These are phyloP conservation scores for Dissophora ornata DNA, from an alignment of 192 early-diverging fungal genomes.

Conservation along the genomic window DNA sequence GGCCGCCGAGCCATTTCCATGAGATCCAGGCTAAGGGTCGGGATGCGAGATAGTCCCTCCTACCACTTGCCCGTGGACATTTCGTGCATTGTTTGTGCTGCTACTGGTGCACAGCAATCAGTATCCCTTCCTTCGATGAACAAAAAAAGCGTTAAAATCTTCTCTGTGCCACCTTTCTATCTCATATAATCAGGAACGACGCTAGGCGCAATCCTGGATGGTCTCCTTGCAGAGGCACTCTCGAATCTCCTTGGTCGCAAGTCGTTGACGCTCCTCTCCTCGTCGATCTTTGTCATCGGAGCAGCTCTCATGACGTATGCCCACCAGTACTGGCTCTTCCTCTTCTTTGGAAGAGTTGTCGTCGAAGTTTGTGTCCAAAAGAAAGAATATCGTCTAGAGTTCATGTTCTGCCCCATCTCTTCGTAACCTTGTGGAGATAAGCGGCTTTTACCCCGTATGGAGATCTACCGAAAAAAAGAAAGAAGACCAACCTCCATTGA, in stretches of 20 bases:
- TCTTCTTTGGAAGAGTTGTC: constrained; percentile 63
- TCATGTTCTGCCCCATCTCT: too few relatives aligned
- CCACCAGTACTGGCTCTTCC: constrained; percentile 55
- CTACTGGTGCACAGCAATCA: too few relatives aligned
- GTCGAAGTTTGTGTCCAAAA: constrained; percentile 65
- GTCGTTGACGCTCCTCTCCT: constrained; percentile 56
- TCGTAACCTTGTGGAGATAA: too few relatives aligned
- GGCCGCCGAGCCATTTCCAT: too few relatives aligned
- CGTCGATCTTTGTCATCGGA: constrained; percentile 60
- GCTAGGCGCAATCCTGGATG: constrained; percentile 66
- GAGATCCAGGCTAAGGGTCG: too few relatives aligned
- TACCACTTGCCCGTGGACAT: too few relatives aligned
- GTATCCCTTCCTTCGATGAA: too few relatives aligned
- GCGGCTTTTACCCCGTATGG: not conserved
- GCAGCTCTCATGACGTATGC: constrained; percentile 62
- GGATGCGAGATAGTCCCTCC: too few relatives aligned
- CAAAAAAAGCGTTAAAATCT: too few relatives aligned
- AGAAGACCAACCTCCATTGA: not conserved
- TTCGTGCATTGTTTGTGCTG: too few relatives aligned
- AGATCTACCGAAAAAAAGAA: not conserved
- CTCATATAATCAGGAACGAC: constrained; percentile 62
- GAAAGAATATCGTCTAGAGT: too few relatives aligned
- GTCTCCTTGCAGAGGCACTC: constrained; percentile 58
- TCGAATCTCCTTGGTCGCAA: constrained; percentile 49
- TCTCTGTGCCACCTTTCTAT: constrained; percentile 61